These are phyloP conservation scores for Cryphonectria nitschkei DNA, from an alignment of 2,329 filamentous ascomycete species.

Conservation along the genomic window DNA sequence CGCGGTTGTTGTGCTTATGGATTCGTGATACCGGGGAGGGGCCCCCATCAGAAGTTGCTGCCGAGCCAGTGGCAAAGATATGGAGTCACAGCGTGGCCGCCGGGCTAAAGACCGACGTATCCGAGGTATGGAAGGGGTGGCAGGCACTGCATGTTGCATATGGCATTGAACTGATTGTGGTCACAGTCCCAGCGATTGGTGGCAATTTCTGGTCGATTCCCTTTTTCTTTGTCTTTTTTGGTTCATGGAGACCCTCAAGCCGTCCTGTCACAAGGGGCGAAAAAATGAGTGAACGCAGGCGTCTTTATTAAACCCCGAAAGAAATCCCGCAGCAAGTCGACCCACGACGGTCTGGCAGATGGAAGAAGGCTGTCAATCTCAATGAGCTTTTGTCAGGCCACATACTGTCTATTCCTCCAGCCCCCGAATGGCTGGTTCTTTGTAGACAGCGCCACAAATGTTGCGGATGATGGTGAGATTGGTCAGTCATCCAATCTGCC, in stretches of 20 bases:
- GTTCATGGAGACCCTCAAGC: not conserved
- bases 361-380: not conserved
- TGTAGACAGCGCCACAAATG: not conserved
- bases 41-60: not conserved
- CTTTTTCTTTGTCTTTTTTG: not conserved
- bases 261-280: not conserved
- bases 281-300: not conserved
- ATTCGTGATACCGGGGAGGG: not conserved
- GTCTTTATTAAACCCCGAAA: not conserved
- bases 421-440: not conserved
- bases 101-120: not conserved
- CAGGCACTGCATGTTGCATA: not conserved
- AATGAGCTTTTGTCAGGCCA: not conserved
- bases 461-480: not conserved
- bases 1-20: not conserved
- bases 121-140: not conserved
- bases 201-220: not conserved
- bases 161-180: not conserved
- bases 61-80: slow-evolving; percentile 1
- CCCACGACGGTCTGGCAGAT: not conserved
- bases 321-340: not conserved
- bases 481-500: slow-evolving; percentile 3
- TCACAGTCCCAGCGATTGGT: slow-evolving; percentile 1
- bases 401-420: not conserved
- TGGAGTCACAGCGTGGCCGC: not conserved